These are phyloP conservation scores for Lenwebbia sp. DNA, from an alignment of 345 rosid species.

Conservation along the genomic window DNA sequence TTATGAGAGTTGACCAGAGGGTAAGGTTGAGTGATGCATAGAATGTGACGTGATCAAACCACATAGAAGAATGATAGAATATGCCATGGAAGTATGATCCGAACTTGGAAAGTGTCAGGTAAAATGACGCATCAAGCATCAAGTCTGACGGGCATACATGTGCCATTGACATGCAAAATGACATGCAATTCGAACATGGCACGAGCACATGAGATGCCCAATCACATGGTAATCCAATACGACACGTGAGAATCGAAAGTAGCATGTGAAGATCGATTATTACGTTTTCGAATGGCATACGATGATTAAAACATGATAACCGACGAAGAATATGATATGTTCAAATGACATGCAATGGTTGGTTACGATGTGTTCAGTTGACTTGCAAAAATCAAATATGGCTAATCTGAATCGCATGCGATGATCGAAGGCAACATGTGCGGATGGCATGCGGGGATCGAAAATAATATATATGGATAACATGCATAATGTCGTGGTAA, in stretches of 20 bases:
- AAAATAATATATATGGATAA: not conserved
- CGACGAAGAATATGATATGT: not conserved
- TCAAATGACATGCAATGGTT: not conserved
- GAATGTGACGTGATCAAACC: not conserved
- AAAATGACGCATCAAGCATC: not conserved
- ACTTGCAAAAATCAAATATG: not conserved
- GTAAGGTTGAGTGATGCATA: not conserved
- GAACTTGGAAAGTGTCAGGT: too few relatives aligned
- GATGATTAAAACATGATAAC: not conserved
- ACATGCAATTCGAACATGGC: not conserved
- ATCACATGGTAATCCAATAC: too few relatives aligned
- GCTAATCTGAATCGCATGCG: not conserved
- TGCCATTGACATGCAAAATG: not conserved
- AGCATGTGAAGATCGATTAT: not conserved
- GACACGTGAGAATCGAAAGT: not conserved
- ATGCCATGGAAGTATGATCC: not conserved
- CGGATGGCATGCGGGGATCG: not conserved
- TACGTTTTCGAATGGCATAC: not conserved
- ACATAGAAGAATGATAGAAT: not conserved
- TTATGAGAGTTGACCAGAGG: not conserved
- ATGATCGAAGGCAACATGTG: not conserved
- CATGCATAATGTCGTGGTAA: not conserved
- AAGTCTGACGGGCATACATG: not conserved
- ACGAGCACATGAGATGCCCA: too few relatives aligned
- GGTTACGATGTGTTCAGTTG: not conserved